Percentiles rank a stretch among this genome's conserved stretches.
phyloP scores from a whole-genome alignment of 1,284 basidiomycete species.

The Crepidotus sp. region DNA sequence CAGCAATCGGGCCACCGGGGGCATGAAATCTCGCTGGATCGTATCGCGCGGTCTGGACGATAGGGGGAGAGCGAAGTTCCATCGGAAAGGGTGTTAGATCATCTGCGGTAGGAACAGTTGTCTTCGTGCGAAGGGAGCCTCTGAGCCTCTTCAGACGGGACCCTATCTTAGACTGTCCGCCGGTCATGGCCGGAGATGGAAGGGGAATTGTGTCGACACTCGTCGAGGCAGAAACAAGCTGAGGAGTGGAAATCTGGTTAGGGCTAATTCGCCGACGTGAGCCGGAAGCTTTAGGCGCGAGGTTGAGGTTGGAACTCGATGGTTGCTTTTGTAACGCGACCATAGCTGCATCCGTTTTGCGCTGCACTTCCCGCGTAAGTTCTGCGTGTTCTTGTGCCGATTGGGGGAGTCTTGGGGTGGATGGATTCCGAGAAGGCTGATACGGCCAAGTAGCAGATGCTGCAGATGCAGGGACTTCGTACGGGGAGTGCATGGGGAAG shows the following conservation, averaged over 20 bases:
- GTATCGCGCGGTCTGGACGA: constrained; percentile 31
- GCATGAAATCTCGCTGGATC: constrained; percentile 32
- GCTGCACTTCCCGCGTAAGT: constrained; percentile 58
- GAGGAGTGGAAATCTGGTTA: constrained; percentile 66
- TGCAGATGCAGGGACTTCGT: constrained; percentile 18
- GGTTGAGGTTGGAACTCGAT: constrained; percentile 42
- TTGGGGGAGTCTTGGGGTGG: constrained; percentile 32
- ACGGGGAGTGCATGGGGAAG: constrained; percentile 14
- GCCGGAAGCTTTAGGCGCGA: constrained; percentile 28
- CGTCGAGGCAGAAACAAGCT: constrained; percentile 62
- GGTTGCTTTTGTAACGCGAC: constrained; percentile 53
- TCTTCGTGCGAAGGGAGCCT: constrained; percentile 60
- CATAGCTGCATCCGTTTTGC: constrained; percentile 62
- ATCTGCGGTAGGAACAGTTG: constrained; percentile 37
- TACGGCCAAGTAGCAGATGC: constrained; percentile 26
- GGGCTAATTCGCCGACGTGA: constrained; percentile 56
- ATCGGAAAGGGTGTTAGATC: constrained; percentile 40
- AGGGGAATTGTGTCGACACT: constrained; percentile 69
- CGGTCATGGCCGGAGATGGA: constrained; percentile 34
- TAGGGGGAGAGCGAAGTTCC: constrained; percentile 31
- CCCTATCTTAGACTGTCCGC: constrained; percentile 40
- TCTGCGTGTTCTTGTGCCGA: constrained; percentile 38
- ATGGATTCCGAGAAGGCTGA: constrained; percentile 31
- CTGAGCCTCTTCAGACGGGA: constrained; percentile 64
- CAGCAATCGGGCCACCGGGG: constrained; percentile 27